phyloP scores from a whole-genome alignment of 495 filamentous ascomycete genomes.

The Penicillium cinerascens region DNA sequence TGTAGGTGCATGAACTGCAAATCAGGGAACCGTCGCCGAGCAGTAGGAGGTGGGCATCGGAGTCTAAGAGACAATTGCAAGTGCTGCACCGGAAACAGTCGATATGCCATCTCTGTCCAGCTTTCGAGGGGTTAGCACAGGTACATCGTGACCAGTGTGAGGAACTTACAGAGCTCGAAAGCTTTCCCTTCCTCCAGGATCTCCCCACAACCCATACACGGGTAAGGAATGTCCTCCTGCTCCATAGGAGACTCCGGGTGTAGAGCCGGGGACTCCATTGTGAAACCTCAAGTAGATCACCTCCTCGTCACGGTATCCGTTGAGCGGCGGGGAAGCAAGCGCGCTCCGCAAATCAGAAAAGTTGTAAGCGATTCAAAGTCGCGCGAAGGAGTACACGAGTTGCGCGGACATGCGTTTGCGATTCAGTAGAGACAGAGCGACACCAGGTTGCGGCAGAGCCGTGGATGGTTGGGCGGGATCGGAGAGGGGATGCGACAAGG shows the following conservation, averaged over 20 bases:
- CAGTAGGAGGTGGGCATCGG: constrained; percentile 94
- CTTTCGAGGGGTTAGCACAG: constrained; percentile 44
- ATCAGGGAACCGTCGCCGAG: constrained; percentile 97
- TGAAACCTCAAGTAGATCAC: constrained; percentile 10
- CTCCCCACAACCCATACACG: constrained; percentile 98
- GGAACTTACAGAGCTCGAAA: constrained; percentile 85
- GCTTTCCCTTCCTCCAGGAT: constrained; percentile 98
- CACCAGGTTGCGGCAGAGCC: background rate
- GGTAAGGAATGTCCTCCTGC: constrained; percentile 79
- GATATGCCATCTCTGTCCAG: constrained; percentile 98
- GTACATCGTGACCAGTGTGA: background rate
- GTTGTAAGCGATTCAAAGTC: background rate
- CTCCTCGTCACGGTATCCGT: background rate
- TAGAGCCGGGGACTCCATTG: constrained; percentile 45
- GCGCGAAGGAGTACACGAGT: background rate
- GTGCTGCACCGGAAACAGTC: constrained; percentile 99
- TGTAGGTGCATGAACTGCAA: constrained; percentile 99
- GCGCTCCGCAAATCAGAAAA: background rate
- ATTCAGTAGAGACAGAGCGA: background rate
- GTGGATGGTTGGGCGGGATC: constrained; percentile 12
- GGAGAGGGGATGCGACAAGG: constrained; percentile 22
- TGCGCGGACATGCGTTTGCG: constrained; percentile 2
- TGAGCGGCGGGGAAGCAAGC: background rate
- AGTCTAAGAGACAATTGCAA: constrained; percentile 92
- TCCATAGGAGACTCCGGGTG: constrained; percentile 83